Conservation (phyloP, 2,329 filamentous ascomycete genomes). For the Apiospora marii region DNA sequence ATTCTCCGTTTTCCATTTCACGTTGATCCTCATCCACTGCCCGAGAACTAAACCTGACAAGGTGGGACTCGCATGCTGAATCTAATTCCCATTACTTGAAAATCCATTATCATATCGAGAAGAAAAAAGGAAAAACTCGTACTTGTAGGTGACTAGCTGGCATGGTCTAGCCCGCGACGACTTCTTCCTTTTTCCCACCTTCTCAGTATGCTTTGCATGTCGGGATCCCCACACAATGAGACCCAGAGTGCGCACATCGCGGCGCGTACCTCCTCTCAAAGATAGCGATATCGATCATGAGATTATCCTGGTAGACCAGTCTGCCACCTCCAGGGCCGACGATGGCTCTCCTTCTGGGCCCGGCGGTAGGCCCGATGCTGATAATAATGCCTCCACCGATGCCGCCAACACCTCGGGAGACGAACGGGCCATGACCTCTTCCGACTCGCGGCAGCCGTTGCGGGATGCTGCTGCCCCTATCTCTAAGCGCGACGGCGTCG, state of each 20-base stretch:
- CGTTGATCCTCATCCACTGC: neutral
- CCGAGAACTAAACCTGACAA: neutral
- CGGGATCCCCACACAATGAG: constrained; percentile 44
- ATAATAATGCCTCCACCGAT: constrained; percentile 1
- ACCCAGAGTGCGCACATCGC: constrained; percentile 56
- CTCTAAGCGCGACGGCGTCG: neutral
- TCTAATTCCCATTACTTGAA: neutral
- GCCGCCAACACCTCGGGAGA: constrained; percentile 26
- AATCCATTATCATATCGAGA: neutral
- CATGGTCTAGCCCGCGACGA: constrained; percentile 2
- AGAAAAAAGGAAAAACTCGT: neutral
- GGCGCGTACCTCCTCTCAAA: constrained; percentile 62
- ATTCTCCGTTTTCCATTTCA: neutral
- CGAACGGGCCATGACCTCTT: constrained; percentile 32
- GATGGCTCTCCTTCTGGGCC: neutral
- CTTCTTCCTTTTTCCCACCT: constrained; percentile 22
- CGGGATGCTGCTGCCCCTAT: constrained; percentile 27
- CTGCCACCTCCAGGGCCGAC: constrained; percentile 28
- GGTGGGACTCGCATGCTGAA: neutral
- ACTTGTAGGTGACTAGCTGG: neutral
- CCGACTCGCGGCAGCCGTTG: constrained; percentile 36
- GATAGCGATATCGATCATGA: constrained; percentile 74
- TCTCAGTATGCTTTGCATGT: constrained; percentile 37
- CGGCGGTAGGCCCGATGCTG: constrained; percentile 25
- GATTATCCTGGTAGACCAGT: constrained; percentile 72